Evolutionary conservation across 257 asterid genomes (phyloP).

Genomic region (Leptodermis oblonga): DNA sequence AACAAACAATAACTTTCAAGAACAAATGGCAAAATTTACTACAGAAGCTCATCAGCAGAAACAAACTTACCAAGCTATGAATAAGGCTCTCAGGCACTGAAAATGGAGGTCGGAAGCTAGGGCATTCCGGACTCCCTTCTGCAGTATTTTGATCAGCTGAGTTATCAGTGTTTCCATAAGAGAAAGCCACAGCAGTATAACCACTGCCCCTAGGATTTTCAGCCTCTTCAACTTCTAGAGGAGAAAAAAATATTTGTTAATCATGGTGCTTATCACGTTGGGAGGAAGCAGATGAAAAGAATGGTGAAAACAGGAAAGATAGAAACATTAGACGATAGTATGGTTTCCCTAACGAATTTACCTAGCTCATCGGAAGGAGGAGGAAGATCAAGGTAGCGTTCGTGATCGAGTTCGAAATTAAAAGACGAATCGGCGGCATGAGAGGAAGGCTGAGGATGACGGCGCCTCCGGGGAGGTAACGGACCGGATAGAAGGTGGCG

Average conservation of each 20-base stretch:
- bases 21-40: slow-evolving; percentile 18
- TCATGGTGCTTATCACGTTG: not conserved
- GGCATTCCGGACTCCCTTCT: slow-evolving; percentile 46
- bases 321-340: not conserved
- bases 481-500: slow-evolving; percentile 90
- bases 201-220: slow-evolving; percentile 35
- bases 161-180: slow-evolving; percentile 53
- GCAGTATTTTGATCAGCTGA: slow-evolving; percentile 39
- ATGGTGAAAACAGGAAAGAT: not conserved
- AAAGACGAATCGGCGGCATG: slow-evolving; percentile 31
- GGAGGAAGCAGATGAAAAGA: not conserved
- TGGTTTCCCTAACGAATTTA: slow-evolving; percentile 4
- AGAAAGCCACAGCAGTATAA: slow-evolving; percentile 58
- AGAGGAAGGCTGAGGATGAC: slow-evolving; percentile 25
- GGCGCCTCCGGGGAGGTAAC: slow-evolving; percentile 68
- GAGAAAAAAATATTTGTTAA: slow-evolving; percentile 13
- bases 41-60: slow-evolving; percentile 18
- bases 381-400: slow-evolving; percentile 81
- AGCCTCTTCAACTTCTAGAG: slow-evolving; percentile 52
- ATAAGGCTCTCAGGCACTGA: slow-evolving; percentile 57
- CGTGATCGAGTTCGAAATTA: slow-evolving; percentile 57
- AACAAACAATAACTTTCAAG: slow-evolving; percentile 23
- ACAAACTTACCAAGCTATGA: slow-evolving; percentile 73
- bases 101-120: slow-evolving; percentile 63
- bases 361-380: slow-evolving; percentile 53